These are phyloP conservation scores for Kurtzmaniella natalensis DNA, from an alignment of 1,139 yeast species.

Conservation along the genomic window DNA sequence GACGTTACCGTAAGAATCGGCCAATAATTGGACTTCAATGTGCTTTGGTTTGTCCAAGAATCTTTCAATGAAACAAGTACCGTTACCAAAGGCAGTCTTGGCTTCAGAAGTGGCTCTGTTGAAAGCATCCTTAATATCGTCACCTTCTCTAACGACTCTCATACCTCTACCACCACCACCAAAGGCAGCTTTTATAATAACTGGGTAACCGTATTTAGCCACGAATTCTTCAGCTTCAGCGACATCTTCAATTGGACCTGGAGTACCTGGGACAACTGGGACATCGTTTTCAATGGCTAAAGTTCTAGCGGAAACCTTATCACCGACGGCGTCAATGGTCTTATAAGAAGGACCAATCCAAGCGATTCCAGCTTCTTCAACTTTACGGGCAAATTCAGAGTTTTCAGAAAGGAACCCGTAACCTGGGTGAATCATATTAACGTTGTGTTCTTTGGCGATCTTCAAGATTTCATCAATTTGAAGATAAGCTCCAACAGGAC, in stretches of 20 bases:
- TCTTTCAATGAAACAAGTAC: constrained; percentile 96
- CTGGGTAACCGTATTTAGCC: constrained; percentile 84
- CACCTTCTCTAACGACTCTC: constrained; percentile 98
- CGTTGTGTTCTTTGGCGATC: constrained; percentile 84
- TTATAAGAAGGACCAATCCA: constrained; percentile 94
- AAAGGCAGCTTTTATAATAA: constrained; percentile 96
- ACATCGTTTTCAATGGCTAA: constrained; percentile 80
- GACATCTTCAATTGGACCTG: constrained; percentile 85
- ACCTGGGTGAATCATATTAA: constrained; percentile 98
- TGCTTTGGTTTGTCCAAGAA: constrained; percentile 95
- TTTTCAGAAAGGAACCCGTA: constrained; percentile 95
- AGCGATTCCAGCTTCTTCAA: constrained; percentile 83
- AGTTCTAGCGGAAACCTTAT: constrained; percentile 90
- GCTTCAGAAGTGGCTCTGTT: constrained; percentile 94
- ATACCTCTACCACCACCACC: constrained; percentile 99
- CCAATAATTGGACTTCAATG: constrained; percentile 94
- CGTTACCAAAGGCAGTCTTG: constrained; percentile 90
- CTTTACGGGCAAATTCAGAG: constrained; percentile 90
- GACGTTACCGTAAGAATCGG: constrained; percentile 91
- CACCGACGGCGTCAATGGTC: constrained; percentile 96
- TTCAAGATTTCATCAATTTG: constrained; percentile 93
- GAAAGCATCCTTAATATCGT: constrained; percentile 87
- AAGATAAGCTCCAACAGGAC: constrained; percentile 95
- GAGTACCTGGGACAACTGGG: constrained; percentile 97
- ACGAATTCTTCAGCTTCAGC: constrained; percentile 80